Percentiles rank a stretch among this genome's conserved stretches.
phyloP scores from a whole-genome alignment of 768 basidiomycete species.

The Rhizopogon sp. region DNA sequence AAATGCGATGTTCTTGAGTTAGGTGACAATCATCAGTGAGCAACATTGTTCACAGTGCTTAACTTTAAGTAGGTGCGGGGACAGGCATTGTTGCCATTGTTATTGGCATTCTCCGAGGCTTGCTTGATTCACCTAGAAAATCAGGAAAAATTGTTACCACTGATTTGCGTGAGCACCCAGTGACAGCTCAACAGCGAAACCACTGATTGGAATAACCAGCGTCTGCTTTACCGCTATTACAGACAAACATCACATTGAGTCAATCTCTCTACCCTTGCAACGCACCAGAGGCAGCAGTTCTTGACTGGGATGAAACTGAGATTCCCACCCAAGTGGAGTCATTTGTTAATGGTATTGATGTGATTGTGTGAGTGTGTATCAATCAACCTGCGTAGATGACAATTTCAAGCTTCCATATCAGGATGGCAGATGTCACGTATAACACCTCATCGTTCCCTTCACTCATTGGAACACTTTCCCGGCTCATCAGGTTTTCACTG shows the following conservation, averaged over 20 bases:
- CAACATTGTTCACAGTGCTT: background rate
- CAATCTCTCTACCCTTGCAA: conserved; percentile 23
- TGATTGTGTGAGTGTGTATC: conserved; percentile 56
- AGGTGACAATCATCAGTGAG: conserved; percentile 38
- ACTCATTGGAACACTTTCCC: conserved; percentile 61
- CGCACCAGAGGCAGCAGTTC: conserved; percentile 30
- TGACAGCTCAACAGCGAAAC: background rate
- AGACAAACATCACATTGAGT: conserved; percentile 60
- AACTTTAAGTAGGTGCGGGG: conserved; percentile 59
- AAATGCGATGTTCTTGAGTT: conserved; percentile 56
- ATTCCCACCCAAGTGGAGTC: conserved; percentile 42
- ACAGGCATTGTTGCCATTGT: conserved; percentile 78
- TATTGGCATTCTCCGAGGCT: conserved; percentile 52
- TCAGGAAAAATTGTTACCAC: conserved; percentile 50
- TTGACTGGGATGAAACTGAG: conserved; percentile 74
- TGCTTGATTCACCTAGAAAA: conserved; percentile 12
- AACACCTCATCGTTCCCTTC: conserved; percentile 83
- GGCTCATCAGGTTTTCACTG: conserved; percentile 33
- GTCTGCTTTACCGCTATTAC: conserved; percentile 76
- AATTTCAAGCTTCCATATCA: conserved; percentile 21
- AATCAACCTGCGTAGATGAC: background rate
- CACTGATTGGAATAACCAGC: conserved; percentile 36
- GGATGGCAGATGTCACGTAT: conserved; percentile 92
- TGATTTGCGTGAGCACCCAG: conserved; percentile 57
- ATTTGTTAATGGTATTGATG: conserved; percentile 42